Percentiles rank a stretch among this genome's conserved stretches.
Evolutionary conservation across 1,139 yeast species (phyloP).

Genomic region (Taphrina flavorubra): DNA sequence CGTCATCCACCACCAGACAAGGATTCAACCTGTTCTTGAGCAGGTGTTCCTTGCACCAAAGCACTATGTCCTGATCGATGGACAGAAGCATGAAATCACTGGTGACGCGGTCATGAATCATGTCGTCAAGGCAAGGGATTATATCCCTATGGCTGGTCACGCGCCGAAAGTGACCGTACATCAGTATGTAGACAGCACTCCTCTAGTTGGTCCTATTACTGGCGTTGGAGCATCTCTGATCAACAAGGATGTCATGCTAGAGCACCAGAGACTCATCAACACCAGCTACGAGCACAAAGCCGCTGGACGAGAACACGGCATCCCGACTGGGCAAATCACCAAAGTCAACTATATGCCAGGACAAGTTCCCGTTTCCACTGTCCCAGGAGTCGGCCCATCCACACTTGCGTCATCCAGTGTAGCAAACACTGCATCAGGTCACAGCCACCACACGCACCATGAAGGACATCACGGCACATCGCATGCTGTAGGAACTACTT

Average conservation of each 20-base stretch:
- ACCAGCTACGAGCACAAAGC: constrained; percentile 28
- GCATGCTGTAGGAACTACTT: neutral
- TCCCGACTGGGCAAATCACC: constrained; percentile 22
- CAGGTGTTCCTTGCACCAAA: constrained; percentile 29
- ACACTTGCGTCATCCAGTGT: constrained; percentile 14
- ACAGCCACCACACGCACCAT: neutral
- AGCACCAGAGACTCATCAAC: constrained; percentile 36
- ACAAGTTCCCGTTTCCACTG: constrained; percentile 19
- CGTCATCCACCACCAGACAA: constrained; percentile 37
- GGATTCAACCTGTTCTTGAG: constrained; percentile 39
- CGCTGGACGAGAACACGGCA: constrained; percentile 10
- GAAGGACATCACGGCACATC: neutral
- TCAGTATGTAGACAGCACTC: constrained; percentile 34
- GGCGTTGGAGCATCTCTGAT: constrained; percentile 38
- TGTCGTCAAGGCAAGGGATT: constrained; percentile 34
- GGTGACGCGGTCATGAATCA: constrained; percentile 36
- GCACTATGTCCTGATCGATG: constrained; percentile 39
- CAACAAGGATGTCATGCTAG: constrained; percentile 31
- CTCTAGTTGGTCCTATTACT: constrained; percentile 30
- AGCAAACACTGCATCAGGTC: constrained; percentile 2
- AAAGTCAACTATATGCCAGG: constrained; percentile 27
- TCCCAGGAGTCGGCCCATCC: constrained; percentile 19
- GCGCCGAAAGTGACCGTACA: constrained; percentile 33
- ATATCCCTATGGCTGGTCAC: constrained; percentile 31
- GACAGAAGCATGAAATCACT: constrained; percentile 35